Conservation (phyloP, 306 rosid genomes). For the Dalbergia cultrata region DNA sequence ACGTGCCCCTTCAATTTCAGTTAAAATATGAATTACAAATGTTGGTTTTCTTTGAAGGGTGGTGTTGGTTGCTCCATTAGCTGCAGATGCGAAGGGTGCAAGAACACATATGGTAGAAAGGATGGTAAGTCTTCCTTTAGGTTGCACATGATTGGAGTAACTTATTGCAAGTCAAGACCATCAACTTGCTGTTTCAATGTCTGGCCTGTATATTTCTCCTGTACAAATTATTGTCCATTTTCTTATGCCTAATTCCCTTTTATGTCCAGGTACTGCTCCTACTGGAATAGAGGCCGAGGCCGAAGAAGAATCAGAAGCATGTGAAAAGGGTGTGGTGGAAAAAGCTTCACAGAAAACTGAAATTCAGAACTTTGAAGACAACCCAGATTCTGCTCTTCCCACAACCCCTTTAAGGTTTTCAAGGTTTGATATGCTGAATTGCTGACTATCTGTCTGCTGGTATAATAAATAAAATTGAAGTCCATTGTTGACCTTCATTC, state of each 20-base stretch:
- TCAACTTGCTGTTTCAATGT: constrained; percentile 8
- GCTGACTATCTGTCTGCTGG: constrained; percentile 33
- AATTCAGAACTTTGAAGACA: constrained; percentile 65
- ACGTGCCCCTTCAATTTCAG: constrained; percentile 20
- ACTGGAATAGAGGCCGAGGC: constrained; percentile 64
- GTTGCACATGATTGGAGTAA: constrained; percentile 20
- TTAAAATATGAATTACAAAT: constrained; percentile 47
- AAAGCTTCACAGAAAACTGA: constrained; percentile 57
- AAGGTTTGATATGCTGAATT: constrained; percentile 59
- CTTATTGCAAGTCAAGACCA: constrained; percentile 2
- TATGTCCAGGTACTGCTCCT: constrained; percentile 62
- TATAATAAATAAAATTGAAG: constrained; percentile 28
- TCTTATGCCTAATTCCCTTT: constrained; percentile 4
- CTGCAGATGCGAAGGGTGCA: constrained; percentile 93
- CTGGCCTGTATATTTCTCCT: neutral
- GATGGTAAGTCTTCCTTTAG: constrained; percentile 65
- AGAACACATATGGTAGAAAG: constrained; percentile 82
- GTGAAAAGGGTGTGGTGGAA: constrained; percentile 59
- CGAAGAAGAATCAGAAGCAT: constrained; percentile 78
- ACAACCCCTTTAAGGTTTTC: constrained; percentile 68
- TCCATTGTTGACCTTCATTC: constrained; percentile 29
- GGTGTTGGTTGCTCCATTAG: constrained; percentile 88
- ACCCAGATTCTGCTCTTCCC: constrained; percentile 59
- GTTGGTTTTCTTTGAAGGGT: constrained; percentile 63
- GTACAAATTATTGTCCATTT: constrained; percentile 5